Evolutionary conservation across 1,284 basidiomycete genomes (phyloP), one percentile per base, ranked within the genome.

Genomic region (Rhizopogon parksii): DNA sequence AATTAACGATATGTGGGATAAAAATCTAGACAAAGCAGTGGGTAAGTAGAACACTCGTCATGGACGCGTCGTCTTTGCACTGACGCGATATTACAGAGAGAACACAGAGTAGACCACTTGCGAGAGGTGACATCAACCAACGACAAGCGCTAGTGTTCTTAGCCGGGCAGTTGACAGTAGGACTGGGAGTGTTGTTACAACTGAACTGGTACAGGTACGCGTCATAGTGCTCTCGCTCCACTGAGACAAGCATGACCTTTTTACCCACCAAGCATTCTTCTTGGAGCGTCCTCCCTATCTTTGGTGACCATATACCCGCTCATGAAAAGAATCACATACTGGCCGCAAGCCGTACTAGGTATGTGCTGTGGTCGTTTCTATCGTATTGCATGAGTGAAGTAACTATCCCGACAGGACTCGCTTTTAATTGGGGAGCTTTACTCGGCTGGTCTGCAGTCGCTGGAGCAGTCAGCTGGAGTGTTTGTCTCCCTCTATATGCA

Each of bases 1-100:
- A 0, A 96, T 99, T 62, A 99, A 99, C 66, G 96, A 99, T 66
- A 88, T 99, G 84, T 99, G 96, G 95, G 96, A 99, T 67, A 77
- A 78, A 56, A 82, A 91, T 59, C 79, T 97, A 52, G 96, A 99
- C 72, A 85, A 83, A 62, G 83, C 86, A 51, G 96, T 99, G 46
- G 91, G 93, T 94, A 64, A 64, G 91, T 68, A 8, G 45, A 17
- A n/a, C 27, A 35, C 24, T 2, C n/a, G 21, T 40, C 36, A 34
- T 40, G 36, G 45, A 6, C 14, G 14, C 38, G 21, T 21, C 7
- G 42, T 17, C 48, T 15, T 32, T 27, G 7, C n/a, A 30, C 27
- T 38, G 21, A 40, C 42, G 14, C 21, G 27, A 40, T 25, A 14
- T 34, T 27, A 4, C 37, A 78, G 75, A 66, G 37, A 68, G 75